Evolutionary conservation across 352 stramenopile genomes (phyloP).

Genomic region (Globisporangium solare): DNA sequence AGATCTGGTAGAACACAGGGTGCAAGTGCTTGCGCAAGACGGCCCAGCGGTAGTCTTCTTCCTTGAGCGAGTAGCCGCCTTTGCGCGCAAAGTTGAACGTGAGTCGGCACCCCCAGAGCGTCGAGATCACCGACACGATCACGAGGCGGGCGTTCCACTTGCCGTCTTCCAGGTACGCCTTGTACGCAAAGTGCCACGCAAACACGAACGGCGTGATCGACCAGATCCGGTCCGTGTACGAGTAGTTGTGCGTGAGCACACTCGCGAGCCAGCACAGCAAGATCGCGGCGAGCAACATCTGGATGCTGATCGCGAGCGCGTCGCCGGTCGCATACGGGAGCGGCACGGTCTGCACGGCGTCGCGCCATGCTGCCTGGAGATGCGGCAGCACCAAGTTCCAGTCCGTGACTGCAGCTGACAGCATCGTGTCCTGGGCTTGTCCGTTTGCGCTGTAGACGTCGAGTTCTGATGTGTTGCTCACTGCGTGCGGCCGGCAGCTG

Average conservation of each 20-base stretch:
- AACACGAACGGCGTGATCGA: conserved; percentile 87
- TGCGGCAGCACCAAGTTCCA: conserved; percentile 29
- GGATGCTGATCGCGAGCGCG: conserved; percentile 38
- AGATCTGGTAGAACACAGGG: conserved; percentile 79
- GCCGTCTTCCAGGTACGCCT: conserved; percentile 52
- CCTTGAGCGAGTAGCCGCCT: conserved; percentile 86
- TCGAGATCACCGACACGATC: conserved; percentile 80
- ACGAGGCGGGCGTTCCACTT: conserved; percentile 50
- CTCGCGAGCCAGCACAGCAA: conserved; percentile 55
- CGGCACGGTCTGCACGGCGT: conserved; percentile 28
- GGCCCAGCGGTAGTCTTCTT: conserved; percentile 92
- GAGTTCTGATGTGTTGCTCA: conserved; percentile 3
- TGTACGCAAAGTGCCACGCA: conserved; percentile 72
- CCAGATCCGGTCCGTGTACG: conserved; percentile 92
- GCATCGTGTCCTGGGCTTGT: conserved; percentile 9
- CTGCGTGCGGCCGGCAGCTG: not conserved
- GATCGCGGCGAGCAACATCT: conserved; percentile 37
- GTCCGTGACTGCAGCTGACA: conserved; percentile 17
- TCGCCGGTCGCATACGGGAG: conserved; percentile 34
- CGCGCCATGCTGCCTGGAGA: conserved; percentile 21
- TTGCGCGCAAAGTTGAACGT: conserved; percentile 91
- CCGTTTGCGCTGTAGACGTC: not conserved
- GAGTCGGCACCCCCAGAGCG: conserved; percentile 83
- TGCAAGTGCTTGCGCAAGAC: conserved; percentile 78
- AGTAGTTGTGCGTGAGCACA: conserved; percentile 85